Evolutionary conservation across 2,329 filamentous ascomycete species (phyloP), one percentile per base, ranked within the genome.

Genomic region (Pseudomassariella vexata): DNA sequence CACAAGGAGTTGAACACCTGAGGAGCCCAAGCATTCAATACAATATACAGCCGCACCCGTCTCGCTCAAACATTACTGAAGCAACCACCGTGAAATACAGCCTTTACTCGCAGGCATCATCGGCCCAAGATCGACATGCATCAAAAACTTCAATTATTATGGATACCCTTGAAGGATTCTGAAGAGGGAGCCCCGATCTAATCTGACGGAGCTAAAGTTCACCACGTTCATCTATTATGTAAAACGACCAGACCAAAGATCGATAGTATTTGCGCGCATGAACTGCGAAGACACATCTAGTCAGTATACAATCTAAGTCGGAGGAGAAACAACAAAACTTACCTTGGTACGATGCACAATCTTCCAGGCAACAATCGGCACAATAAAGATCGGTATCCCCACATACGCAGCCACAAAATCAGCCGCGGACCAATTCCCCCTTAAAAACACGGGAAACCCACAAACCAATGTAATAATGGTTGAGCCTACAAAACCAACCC

Each of bases 361-460:
- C 40, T 66, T 66, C 60, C 60, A 66, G 6, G 32, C 45, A 12
- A 65, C 44, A 12, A 63, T 61, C 1, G 61, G 61, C n/a, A 62
- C 31, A 15, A 60, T 50, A 35, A 60, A 60, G 23, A 60, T 57
- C 1, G 59, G 59, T 24, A 63, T 63, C 5, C 60, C 60, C 7
- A 63, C 48, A 22, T 63, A 63, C 8, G 53, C 52, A 1, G 59
- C 58, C 4, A 64, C 37, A 41, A 63, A 63, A 32, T 50, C 33
- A 1, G 57, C 53, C 0, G 55, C 43, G 27, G 16, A 17, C 36
- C 37, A 46, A 19, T 40, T 34, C 6, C 43, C 41, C 19, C 32
- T 29, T 5, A 48, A 45, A 28, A 53, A 55, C 1, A 55, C 50
- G n/a, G 37, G 32, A 30, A 53, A 55, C 18, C 49, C 50, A 5